Base-by-base conservation (phyloP, 1,139 yeast genomes). In the Suzukiozyma palmioleophila region DNA sequence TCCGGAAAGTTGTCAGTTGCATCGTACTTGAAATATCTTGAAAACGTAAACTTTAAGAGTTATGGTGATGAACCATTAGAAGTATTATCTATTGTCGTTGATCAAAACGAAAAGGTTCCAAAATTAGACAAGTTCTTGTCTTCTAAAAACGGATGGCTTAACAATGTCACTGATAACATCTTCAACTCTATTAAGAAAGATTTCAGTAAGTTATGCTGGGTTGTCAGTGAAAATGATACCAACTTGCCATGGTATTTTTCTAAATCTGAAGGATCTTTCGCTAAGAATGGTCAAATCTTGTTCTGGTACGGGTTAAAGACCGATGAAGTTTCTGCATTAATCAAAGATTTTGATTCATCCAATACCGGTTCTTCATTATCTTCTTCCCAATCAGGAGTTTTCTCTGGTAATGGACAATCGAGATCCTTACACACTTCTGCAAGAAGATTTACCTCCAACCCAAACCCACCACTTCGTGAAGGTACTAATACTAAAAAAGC, bases 21-120 rank as follows among this genome's bases (percentile, higher is more conserved):
- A 25, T 75, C 90, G 12, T 90, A 89, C 61, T 71, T 90, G 60
- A 81, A 84, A 61, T 71, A 74, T 37, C 77, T 90, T 54, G 92
- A 84, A 58, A 61, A 68, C 8, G 58, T 66, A 31, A 56, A 73
- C 6, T 88, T 88, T 72, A 83, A 80, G 57, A 82, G 95, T 32
- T 90, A 87, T 57, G 94, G 96, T 43, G 98, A 92, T 62, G 97
- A 92, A 60, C 97, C 97, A 27, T 75, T 89, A 56, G 97, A 92
- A 56, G 97, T 89, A 3, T 73, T 92, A 53, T 96, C 97, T 12
- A 83, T 92, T 52, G 95, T 92, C 29, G 70, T 73, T 32, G 59
- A 60, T 32, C 62, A 63, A 36, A 43, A 53, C 0, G 57, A 59
- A 9, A 64, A 67, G 32, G 67, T 85, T 42, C 84, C 97, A n/a